These are phyloP conservation scores for Pyrrhoderma lamaoense DNA, from an alignment of 1,284 basidiomycete genomes.

Conservation along the genomic window DNA sequence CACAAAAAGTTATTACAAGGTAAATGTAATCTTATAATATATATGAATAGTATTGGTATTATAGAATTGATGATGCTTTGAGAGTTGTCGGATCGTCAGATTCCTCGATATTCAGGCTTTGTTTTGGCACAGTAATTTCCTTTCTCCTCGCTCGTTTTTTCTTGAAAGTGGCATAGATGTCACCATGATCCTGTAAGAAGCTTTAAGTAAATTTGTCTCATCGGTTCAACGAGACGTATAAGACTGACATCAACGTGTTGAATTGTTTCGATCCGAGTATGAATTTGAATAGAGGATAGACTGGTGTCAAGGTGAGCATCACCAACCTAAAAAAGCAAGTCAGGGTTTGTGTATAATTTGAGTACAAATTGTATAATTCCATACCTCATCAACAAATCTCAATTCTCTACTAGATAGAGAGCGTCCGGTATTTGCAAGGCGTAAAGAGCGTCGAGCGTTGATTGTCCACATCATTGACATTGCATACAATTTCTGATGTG, in stretches of 20 bases:
- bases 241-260: slow-evolving; percentile 7
- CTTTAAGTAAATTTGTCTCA: no score
- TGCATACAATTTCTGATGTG: slow-evolving; percentile 25
- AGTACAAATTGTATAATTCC: neutral
- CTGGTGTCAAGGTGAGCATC: slow-evolving; percentile 8
- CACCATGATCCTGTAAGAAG: no score
- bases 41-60: no score
- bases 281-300: slow-evolving; percentile 10
- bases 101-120: no score
- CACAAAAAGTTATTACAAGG: no score
- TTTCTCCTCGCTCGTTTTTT: no score
- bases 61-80: no score
- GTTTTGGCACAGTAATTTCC: no score
- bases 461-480: slow-evolving; percentile 22
- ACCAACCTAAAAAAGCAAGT: slow-evolving; percentile 1
- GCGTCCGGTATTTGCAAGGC: slow-evolving; percentile 4
- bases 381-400: neutral
- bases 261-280: slow-evolving; percentile 10
- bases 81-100: no score
- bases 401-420: slow-evolving; percentile 3
- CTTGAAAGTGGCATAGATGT: no score
- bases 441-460: slow-evolving; percentile 18
- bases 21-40: no score
- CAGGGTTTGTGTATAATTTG: neutral
- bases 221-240: neutral